Percentiles rank a stretch among this genome's conserved stretches.
Conservation (phyloP, 176 grass and related monocot genomes). For the Urochloa ruziziensis region DNA sequence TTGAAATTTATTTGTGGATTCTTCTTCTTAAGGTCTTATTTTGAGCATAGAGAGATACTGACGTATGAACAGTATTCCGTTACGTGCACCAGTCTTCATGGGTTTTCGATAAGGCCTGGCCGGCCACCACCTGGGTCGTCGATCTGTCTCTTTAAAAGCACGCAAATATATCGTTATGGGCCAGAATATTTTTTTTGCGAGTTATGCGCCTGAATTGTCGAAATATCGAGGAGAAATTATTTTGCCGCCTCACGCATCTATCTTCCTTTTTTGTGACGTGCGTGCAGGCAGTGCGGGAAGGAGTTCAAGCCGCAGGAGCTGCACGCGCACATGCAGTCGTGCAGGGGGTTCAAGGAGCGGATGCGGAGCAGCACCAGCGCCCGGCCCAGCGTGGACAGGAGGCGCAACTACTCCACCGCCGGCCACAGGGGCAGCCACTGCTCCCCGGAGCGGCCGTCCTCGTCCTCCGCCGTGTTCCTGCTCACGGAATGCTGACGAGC, state of each 20-base stretch:
- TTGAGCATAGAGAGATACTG: not conserved
- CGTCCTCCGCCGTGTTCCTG: constrained; percentile 10
- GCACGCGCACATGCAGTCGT: constrained; percentile 69
- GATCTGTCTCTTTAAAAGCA: too few species aligned
- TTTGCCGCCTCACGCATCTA: not conserved
- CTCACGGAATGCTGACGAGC: constrained; percentile 24
- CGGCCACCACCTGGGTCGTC: too few species aligned
- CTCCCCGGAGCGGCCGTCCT: not conserved
- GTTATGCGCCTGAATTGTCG: not conserved
- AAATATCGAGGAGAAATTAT: not conserved
- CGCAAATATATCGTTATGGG: too few species aligned
- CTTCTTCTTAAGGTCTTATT: not conserved
- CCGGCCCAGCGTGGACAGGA: not conserved
- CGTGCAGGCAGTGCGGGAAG: constrained; percentile 62
- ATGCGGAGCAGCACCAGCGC: constrained; percentile 19
- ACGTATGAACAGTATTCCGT: not conserved
- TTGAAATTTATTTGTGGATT: not conserved
- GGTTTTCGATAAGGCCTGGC: too few species aligned
- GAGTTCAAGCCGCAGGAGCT: constrained; percentile 60
- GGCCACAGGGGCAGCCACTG: not conserved
- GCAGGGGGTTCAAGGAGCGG: constrained; percentile 49
- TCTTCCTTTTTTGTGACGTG: too few species aligned
- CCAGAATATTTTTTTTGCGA: too few species aligned
- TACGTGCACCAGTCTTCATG: too few species aligned
- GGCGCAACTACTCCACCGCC: not conserved